Evolutionary conservation across 306 rosid genomes (phyloP).

Genomic region (Malus orientalis): DNA sequence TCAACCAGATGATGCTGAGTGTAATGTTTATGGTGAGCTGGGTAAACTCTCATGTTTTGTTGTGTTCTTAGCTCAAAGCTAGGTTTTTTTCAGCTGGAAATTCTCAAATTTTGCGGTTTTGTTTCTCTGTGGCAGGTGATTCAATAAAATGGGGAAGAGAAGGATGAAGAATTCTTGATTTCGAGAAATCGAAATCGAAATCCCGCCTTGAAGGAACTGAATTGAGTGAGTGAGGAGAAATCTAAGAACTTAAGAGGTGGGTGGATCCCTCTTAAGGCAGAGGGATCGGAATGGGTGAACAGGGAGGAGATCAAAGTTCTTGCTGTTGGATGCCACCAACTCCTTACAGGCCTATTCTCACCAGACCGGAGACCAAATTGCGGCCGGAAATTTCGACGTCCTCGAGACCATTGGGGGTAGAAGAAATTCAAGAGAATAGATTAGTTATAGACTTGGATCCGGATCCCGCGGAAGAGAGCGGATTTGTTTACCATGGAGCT

Average conservation of each 20-base stretch:
- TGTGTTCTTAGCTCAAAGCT: not conserved
- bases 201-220: not conserved
- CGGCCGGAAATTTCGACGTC: not conserved
- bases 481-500: not conserved
- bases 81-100: not conserved
- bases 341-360: slow-evolving; percentile 5
- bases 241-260: not conserved
- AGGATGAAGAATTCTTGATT: not conserved
- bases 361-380: not conserved
- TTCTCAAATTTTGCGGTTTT: not conserved
- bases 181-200: not conserved
- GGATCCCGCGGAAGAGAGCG: not conserved
- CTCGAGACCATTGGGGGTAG: not conserved
- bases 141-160: not conserved
- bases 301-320: not conserved
- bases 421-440: not conserved
- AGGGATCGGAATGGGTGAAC: slow-evolving; percentile 6
- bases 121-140: not conserved
- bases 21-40: not conserved
- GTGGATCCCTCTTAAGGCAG: not conserved
- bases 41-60: not conserved
- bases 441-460: not conserved
- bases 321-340: slow-evolving; percentile 2
- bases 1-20: not conserved
- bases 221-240: not conserved